Evolutionary conservation across 2,329 filamentous ascomycete species (phyloP).

Genomic region (Hyphodiscus sp.): DNA sequence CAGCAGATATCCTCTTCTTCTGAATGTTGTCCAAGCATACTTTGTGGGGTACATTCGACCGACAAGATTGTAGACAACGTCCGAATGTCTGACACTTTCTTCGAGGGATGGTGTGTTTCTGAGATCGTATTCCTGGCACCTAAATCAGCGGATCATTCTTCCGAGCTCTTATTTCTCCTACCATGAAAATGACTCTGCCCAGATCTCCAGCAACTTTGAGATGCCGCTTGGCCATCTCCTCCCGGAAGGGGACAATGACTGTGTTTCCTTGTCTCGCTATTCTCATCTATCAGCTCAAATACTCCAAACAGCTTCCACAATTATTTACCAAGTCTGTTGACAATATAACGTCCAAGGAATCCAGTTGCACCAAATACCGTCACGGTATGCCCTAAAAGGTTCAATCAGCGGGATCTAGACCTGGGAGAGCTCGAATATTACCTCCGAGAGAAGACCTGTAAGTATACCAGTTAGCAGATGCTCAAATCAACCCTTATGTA

Average conservation of each 20-base stretch:
- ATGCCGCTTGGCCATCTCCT: slow-evolving; percentile 97
- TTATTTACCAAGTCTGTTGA: slow-evolving; percentile 75
- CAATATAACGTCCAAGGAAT: slow-evolving; percentile 92
- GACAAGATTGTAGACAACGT: slow-evolving; percentile 94
- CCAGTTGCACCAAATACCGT: slow-evolving; percentile 98
- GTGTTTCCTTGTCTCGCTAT: slow-evolving; percentile 88
- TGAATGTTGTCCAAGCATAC: slow-evolving; percentile 39
- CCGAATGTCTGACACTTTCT: slow-evolving; percentile 92
- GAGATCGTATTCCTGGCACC: slow-evolving; percentile 77
- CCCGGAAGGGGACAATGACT: slow-evolving; percentile 86
- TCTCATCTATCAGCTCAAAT: slow-evolving; percentile 20
- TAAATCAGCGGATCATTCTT: not conserved
- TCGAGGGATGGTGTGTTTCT: slow-evolving; percentile 93
- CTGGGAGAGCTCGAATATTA: slow-evolving; percentile 35
- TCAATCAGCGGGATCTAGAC: slow-evolving; percentile 16
- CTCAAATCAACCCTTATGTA: slow-evolving; percentile 10
- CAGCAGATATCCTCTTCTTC: slow-evolving; percentile 20
- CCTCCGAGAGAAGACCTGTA: slow-evolving; percentile 77
- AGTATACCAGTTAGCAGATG: slow-evolving; percentile 25
- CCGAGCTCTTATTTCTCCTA: slow-evolving; percentile 29
- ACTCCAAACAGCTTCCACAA: slow-evolving; percentile 5
- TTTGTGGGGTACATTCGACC: slow-evolving; percentile 96
- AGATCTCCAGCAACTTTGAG: slow-evolving; percentile 94
- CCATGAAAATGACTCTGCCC: slow-evolving; percentile 80
- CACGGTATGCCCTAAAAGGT: slow-evolving; percentile 72